Evolutionary conservation across 805 yeast species (phyloP).

Genomic region (Ogataea polymorpha): DNA sequence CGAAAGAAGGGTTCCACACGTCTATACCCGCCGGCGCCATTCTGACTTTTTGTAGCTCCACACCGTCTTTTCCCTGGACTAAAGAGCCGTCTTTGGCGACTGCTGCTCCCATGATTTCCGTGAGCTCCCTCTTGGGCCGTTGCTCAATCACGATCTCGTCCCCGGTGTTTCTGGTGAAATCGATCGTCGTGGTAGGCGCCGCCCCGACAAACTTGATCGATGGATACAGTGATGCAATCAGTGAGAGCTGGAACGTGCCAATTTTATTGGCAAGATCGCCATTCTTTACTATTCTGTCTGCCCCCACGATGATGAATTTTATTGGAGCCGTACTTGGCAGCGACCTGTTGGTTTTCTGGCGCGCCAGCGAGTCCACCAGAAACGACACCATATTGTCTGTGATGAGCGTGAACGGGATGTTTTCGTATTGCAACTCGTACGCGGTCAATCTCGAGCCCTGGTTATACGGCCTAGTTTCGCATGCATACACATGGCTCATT

Average conservation of each 20-base stretch:
- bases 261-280: conserved; percentile 97
- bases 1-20: conserved; percentile 97
- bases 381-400: conserved; percentile 92
- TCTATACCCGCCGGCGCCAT: conserved; percentile 80
- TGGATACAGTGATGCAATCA: conserved; percentile 59
- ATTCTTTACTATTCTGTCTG: conserved; percentile 87
- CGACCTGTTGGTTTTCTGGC: conserved; percentile 22
- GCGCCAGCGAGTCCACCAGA: conserved; percentile 48
- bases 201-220: conserved; percentile 86
- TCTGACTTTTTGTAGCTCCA: conserved; percentile 51
- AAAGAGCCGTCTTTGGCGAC: conserved; percentile 34
- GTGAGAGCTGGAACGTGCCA: conserved; percentile 87
- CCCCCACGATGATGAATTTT: conserved; percentile 87
- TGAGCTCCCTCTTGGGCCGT: conserved; percentile 77
- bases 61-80: conserved; percentile 28
- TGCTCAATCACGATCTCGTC: conserved; percentile 81
- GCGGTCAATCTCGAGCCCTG: conserved; percentile 95
- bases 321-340: conserved; percentile 55
- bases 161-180: conserved; percentile 62
- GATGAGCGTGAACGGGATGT: conserved; percentile 82
- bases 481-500: conserved; percentile 73
- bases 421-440: conserved; percentile 80
- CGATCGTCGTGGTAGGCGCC: conserved; percentile 92
- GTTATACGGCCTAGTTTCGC: conserved; percentile 95
- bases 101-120: conserved; percentile 68